Conservation (phyloP, 2,329 filamentous ascomycete genomes). For the Leptographium lundbergii region DNA sequence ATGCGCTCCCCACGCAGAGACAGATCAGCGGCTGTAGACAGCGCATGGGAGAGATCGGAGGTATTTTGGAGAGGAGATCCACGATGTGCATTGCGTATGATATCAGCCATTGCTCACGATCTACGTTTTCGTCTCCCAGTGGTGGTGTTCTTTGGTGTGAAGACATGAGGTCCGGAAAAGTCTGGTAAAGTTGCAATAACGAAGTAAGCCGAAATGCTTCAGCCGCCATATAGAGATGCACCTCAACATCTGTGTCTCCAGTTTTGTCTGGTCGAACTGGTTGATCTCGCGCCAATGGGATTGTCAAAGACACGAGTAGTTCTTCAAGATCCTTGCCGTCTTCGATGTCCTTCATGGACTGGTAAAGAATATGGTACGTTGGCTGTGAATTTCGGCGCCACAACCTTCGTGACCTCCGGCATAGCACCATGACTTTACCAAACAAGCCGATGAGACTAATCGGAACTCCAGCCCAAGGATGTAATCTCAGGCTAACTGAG, state of each 20-base stretch:
- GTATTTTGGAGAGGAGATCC: constrained; percentile 9
- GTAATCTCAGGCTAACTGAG: constrained; percentile 10
- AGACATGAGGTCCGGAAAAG: constrained; percentile 15
- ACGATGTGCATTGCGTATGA: constrained; percentile 9
- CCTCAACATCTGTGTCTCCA: constrained; percentile 18
- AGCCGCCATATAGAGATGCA: constrained; percentile 22
- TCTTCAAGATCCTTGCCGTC: constrained; percentile 23
- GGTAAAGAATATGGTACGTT: constrained; percentile 14
- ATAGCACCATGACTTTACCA: constrained; percentile 22
- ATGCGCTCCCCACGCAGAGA: constrained; percentile 12
- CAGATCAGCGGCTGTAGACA: constrained; percentile 15
- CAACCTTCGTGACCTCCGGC: constrained; percentile 20
- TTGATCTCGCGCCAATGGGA: neutral
- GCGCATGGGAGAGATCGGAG: constrained; percentile 13
- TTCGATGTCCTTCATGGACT: constrained; percentile 18
- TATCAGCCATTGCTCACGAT: constrained; percentile 3
- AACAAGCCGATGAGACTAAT: constrained; percentile 20
- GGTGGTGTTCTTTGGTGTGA: neutral
- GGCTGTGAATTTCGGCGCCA: constrained; percentile 13
- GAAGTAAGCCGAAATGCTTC: constrained; percentile 25
- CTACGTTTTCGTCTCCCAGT: neutral
- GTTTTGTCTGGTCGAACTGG: neutral
- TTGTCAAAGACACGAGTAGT: constrained; percentile 19
- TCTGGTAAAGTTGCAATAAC: constrained; percentile 26
- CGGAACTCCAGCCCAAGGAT: constrained; percentile 27